Evolutionary conservation across 371 early-diverging fungal genomes (phyloP), one percentile per base, ranked within the genome.

Genomic region (Rhizopus stolonifer): DNA sequence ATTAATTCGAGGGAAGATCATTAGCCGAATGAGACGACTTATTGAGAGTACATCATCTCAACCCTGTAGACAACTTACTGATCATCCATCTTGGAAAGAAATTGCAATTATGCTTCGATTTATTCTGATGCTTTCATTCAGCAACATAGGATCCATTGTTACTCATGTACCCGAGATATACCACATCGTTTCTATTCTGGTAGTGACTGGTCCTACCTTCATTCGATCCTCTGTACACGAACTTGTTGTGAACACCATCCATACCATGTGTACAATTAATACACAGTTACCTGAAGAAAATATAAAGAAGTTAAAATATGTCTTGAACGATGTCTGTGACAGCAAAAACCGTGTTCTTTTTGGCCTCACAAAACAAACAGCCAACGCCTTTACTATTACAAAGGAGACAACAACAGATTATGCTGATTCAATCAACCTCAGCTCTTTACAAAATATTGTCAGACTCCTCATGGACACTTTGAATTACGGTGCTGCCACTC

Each of bases 241-340:
- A n/a, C 81, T 94, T 31, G 87, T 93, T 14, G 84, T 94, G 43
- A 95, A 96, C 58, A 79, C 92, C 7, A 86, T 96, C 15, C 96
- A 95, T 58, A 86, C 90, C 0, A 61, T 95, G 17, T 90, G 88
- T 44, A 92, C 92, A 11, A 53, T 56, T 46, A 79, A 83, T 15
- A 74, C 81, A 29, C 73, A 81, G 1, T 54, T 84, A 15, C 70
- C 79, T 11, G 84, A 85, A 15, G 83, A 74, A 9, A 80, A 79
- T 42, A 61, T 83, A 31, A 73, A 81, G 25, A 82, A 81, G 52
- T 61, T 92, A 29, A 70, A 77, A 9, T 70, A 74, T 43, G 57
- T 88, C 10, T 48, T 92, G 44, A 70, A 74, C 5, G 88, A 90
- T 56, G 72, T 94, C 0, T 86, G 90, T 11, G 92, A 91, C 51